A percentile compares a stretch with the other conserved stretches of the same genome.
Evolutionary conservation across 805 yeast species (phyloP).

Genomic region (Kluyveromyces lactis): DNA sequence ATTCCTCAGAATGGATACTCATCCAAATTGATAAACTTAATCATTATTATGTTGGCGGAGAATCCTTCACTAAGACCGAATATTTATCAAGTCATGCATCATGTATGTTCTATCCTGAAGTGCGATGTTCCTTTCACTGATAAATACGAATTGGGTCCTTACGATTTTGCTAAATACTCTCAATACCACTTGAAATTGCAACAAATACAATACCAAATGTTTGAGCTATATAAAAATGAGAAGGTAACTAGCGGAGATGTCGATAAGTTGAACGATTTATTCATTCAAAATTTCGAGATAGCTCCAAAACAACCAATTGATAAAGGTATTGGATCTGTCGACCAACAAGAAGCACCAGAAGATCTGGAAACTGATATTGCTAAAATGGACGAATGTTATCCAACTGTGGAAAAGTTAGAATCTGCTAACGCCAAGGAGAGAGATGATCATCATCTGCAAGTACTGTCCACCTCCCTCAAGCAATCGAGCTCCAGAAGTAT

Average conservation of each 20-base stretch:
- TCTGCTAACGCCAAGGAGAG: background rate
- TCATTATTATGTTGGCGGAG: slow-evolving; percentile 72
- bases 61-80: slow-evolving; percentile 81
- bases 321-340: slow-evolving; percentile 3
- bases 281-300: slow-evolving; percentile 22
- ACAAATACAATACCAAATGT: slow-evolving; percentile 22
- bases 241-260: slow-evolving; percentile 10
- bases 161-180: slow-evolving; percentile 48
- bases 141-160: slow-evolving; percentile 40
- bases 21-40: slow-evolving; percentile 62
- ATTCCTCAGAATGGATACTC: slow-evolving; percentile 74
- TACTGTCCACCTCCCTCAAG: background rate
- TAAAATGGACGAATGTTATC: slow-evolving; percentile 9
- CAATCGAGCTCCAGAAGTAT: background rate
- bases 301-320: slow-evolving; percentile 23
- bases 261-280: slow-evolving; percentile 17
- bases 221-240: slow-evolving; percentile 19
- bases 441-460: background rate
- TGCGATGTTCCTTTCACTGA: slow-evolving; percentile 43
- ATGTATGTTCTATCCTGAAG: slow-evolving; percentile 53
- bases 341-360: slow-evolving; percentile 1
- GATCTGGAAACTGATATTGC: background rate
- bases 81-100: slow-evolving; percentile 66
- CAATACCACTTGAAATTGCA: slow-evolving; percentile 36
- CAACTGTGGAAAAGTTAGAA: slow-evolving; percentile 19